Conservation (phyloP, 306 rosid genomes). For the Sphenostylis stenocarpa region DNA sequence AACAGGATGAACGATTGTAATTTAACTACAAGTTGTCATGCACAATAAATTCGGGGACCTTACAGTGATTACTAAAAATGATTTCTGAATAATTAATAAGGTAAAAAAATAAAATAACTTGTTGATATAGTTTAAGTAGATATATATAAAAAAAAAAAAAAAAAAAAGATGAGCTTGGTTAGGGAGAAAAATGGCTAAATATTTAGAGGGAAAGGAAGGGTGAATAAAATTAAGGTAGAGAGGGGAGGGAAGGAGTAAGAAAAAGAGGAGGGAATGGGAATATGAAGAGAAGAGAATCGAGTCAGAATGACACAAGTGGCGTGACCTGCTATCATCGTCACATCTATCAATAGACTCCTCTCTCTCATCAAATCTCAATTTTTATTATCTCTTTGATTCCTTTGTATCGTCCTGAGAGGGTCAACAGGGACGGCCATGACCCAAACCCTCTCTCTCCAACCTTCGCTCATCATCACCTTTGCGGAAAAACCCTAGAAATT, state of each 20-base stretch:
- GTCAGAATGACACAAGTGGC: neutral
- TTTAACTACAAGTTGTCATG: too few relatives aligned
- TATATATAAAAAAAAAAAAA: too few relatives aligned
- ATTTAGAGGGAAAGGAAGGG: too few relatives aligned
- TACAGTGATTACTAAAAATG: too few relatives aligned
- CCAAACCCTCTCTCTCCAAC: constrained; percentile 34
- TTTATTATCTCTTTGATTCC: neutral
- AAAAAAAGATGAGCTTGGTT: too few relatives aligned
- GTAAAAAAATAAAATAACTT: too few relatives aligned
- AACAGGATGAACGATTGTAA: too few relatives aligned
- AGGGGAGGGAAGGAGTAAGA: too few relatives aligned
- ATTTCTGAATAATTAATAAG: too few relatives aligned
- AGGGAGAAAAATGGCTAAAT: neutral
- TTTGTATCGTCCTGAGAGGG: constrained; percentile 32
- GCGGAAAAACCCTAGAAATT: constrained; percentile 48
- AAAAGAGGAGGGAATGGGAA: neutral
- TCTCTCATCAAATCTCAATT: neutral
- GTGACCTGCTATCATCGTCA: neutral
- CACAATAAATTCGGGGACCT: too few relatives aligned
- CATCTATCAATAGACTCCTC: neutral
- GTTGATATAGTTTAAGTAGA: too few relatives aligned
- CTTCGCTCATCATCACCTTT: neutral
- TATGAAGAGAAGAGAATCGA: neutral
- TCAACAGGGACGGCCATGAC: constrained; percentile 46
- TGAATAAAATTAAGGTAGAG: too few relatives aligned